Base-by-base conservation (phyloP, 305 asterid genomes). In the Plantago coronopus region DNA sequence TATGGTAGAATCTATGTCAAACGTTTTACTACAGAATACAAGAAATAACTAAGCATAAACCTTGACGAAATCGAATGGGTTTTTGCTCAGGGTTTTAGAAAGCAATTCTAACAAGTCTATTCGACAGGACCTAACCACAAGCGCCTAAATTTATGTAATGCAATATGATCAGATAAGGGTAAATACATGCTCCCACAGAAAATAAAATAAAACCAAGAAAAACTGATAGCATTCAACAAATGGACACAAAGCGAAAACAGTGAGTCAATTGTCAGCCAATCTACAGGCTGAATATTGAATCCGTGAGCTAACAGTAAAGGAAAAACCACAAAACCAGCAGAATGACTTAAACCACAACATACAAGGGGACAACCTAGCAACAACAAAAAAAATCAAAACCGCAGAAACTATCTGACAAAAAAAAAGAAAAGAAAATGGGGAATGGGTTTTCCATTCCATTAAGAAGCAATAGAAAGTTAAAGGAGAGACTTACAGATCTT, bases 401-500 rank as follows among this genome's bases (percentile, higher is more conserved):
- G n/a, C 17, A 13, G 16, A 31, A 13, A 58, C 6, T 13, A 15
- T 43, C 5, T 21, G 19, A 13, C 17, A 31, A 19, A 8, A 4
- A 57, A 8, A 40, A 0, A 15, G 21, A 20, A 15, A 12, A 4
- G 22, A 20, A 34, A 17, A 27, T 6, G 18, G 20, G 18, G 25
- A 57, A 57, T 48, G 18, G 53, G 53, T 34, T 34, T 6, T 34
- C 13, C 8, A 7, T 6, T 0, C 22, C 14, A 8, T 8, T 13
- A 15, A 14, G 25, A 19, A 50, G 22, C 13, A 22, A 48, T 6
- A 17, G 54, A n/a, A 48, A 22, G 54, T 17, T 13, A 17, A n/a
- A 57, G 2, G 49, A 22, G 40, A 31, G 34, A 59, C 63, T 43
- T 59, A 59, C 63, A 59, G 63, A 59, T 59, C 53, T 10, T 50